A percentile compares a stretch with the other conserved stretches of the same genome.
phyloP scores from a whole-genome alignment of 2,329 filamentous ascomycete genomes.

The Cordyceps cateniannulata region DNA sequence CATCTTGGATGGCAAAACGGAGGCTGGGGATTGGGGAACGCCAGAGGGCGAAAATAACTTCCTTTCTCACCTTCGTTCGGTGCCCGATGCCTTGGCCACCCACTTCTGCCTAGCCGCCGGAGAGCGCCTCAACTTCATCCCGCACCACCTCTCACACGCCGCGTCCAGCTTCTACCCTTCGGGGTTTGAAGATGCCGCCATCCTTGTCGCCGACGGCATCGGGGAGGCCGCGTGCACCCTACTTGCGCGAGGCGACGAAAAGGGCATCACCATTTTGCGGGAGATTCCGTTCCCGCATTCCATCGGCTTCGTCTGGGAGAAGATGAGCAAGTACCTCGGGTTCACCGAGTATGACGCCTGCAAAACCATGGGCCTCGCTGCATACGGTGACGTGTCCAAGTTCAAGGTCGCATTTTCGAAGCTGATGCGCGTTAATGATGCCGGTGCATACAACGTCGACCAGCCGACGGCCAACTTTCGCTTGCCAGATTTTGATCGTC shows the following conservation, averaged over 20 bases:
- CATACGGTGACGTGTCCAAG: neutral
- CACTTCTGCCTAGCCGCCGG: neutral
- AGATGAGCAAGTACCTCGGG: constrained; percentile 7
- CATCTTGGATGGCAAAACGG: neutral
- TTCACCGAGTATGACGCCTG: constrained; percentile 7
- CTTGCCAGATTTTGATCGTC: neutral
- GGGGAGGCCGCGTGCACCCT: constrained; percentile 2
- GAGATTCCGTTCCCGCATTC: constrained; percentile 3
- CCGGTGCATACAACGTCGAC: neutral
- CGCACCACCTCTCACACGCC: constrained; percentile 6
- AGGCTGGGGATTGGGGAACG: constrained; percentile 5
- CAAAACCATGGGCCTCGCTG: constrained; percentile 3
- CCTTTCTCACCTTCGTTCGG: neutral
- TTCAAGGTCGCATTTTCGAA: neutral
- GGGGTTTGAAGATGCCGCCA: neutral
- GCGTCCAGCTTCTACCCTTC: constrained; percentile 7
- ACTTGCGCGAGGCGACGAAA: constrained; percentile 14
- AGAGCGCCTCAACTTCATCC: neutral
- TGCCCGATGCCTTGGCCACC: neutral
- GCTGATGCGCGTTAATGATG: neutral
- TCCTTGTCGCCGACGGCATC: constrained; percentile 8
- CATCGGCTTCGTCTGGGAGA: constrained; percentile 7
- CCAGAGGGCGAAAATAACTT: constrained; percentile 1
- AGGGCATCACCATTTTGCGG: constrained; percentile 16
- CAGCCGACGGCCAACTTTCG: neutral